These are phyloP conservation scores for Oryza australiensis DNA, from an alignment of 176 grass and related monocot genomes.

Conservation along the genomic window DNA sequence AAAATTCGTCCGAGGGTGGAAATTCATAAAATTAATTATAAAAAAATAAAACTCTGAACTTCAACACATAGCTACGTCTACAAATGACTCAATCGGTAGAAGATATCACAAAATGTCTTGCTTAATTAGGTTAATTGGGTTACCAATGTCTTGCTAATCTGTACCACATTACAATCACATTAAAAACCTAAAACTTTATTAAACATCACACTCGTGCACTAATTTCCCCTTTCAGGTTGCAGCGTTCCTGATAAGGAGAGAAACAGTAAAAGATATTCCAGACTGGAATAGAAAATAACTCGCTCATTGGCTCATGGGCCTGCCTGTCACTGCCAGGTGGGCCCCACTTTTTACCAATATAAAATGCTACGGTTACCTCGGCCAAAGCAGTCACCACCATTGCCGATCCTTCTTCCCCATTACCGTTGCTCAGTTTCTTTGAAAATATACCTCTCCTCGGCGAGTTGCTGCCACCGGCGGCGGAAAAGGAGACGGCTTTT, in stretches of 20 bases:
- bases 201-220: no score
- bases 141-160: no score
- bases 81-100: no score
- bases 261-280: neutral
- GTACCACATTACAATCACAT: no score
- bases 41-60: no score
- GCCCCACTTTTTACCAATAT: neutral
- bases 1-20: no score
- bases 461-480: neutral
- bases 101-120: no score
- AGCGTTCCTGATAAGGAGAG: neutral
- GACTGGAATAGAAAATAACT: neutral
- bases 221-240: neutral
- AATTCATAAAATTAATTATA: no score
- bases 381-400: neutral
- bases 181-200: no score
- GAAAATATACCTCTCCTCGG: neutral
- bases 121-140: no score
- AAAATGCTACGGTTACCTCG: constrained; percentile 18
- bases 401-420: neutral
- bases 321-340: neutral
- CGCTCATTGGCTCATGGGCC: neutral
- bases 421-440: neutral
- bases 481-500: neutral
- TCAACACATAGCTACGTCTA: no score